A percentile compares a stretch with the other conserved stretches of the same genome.
phyloP scores from a whole-genome alignment of 306 rosid species.

The Quercus ilex region DNA sequence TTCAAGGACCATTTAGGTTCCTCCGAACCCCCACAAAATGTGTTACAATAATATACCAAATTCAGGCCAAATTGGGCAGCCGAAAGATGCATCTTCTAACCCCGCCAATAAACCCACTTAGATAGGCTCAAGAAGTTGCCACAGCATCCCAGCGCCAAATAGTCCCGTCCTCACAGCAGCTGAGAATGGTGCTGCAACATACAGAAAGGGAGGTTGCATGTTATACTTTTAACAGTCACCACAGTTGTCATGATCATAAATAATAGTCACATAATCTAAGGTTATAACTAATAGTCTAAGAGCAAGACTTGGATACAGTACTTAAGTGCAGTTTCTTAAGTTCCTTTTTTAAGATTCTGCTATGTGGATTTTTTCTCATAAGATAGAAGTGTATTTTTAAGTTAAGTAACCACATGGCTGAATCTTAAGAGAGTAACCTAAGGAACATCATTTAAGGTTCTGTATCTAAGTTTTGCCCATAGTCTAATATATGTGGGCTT shows the following conservation, averaged over 20 bases:
- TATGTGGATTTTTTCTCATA: too few species aligned
- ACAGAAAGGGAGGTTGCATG: not conserved
- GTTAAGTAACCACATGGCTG: too few species aligned
- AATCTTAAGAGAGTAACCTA: too few species aligned
- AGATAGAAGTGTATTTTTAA: too few species aligned
- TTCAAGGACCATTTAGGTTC: not conserved
- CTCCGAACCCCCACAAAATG: not conserved
- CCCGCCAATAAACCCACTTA: not conserved
- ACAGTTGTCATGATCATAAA: conserved; percentile 1
- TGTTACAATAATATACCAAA: conserved; percentile 10
- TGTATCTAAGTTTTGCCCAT: too few species aligned
- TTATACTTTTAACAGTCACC: not conserved
- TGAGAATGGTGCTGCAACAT: conserved; percentile 73
- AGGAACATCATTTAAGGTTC: too few species aligned
- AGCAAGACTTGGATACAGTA: too few species aligned
- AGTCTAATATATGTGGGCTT: not conserved
- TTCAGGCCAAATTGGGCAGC: not conserved
- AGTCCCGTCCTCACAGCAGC: conserved; percentile 92
- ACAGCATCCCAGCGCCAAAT: conserved; percentile 98
- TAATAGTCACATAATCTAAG: not conserved
- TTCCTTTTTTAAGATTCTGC: too few species aligned
- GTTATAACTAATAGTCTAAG: not conserved
- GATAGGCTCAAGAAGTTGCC: conserved; percentile 24
- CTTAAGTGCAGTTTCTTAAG: too few species aligned
- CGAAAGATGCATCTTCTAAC: not conserved